Percentiles rank a stretch among this genome's conserved stretches.
Evolutionary conservation across 805 yeast genomes (phyloP).

Genomic region (Peterozyma xylosa): DNA sequence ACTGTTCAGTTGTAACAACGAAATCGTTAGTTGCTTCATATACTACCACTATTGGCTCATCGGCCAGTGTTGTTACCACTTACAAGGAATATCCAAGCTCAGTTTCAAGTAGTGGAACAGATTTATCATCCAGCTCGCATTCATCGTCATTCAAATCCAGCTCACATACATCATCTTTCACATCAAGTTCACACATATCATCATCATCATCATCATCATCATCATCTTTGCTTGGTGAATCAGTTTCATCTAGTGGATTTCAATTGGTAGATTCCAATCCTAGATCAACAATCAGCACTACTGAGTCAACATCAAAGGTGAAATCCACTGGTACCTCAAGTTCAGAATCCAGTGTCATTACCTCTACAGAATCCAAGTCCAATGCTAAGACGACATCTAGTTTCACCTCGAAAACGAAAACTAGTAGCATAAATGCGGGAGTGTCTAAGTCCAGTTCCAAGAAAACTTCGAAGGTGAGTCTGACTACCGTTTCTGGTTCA

Average conservation of each 20-base stretch:
- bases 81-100: slow-evolving; percentile 11
- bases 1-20: slow-evolving; percentile 16
- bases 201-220: not conserved
- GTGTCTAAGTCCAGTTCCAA: no score
- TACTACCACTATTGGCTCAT: slow-evolving; percentile 15
- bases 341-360: not conserved
- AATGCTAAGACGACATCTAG: not conserved
- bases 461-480: no score
- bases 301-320: slow-evolving; percentile 4
- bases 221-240: not conserved
- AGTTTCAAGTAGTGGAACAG: not conserved
- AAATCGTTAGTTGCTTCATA: slow-evolving; percentile 18
- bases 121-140: not conserved
- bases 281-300: no score
- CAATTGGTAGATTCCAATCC: no score
- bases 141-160: slow-evolving; percentile 1
- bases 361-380: not conserved
- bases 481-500: no score
- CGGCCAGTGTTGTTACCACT: slow-evolving; percentile 13
- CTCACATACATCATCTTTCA: not conserved
- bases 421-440: no score
- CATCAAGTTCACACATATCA: not conserved
- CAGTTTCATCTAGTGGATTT: slow-evolving; percentile 2
- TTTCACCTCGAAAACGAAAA: no score
- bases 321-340: not conserved